Percentiles rank a stretch among this genome's conserved stretches.
phyloP scores from a whole-genome alignment of 1,284 basidiomycete genomes.

The Irpex sp. region DNA sequence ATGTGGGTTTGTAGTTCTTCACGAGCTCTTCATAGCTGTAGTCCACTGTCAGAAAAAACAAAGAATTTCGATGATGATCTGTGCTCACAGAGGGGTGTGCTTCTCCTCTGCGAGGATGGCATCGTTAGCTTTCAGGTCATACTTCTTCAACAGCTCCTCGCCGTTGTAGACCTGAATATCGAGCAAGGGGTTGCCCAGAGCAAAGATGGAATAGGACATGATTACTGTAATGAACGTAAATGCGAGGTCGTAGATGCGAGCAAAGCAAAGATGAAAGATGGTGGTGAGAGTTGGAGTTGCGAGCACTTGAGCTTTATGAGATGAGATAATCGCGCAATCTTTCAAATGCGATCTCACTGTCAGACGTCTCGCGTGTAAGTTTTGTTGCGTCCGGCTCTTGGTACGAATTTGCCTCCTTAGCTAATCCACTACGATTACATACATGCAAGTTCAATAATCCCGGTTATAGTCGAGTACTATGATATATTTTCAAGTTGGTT shows the following conservation, averaged over 20 bases:
- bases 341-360: not conserved
- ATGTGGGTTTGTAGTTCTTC: conserved; percentile 76
- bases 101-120: conserved; percentile 93
- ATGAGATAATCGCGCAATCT: conserved; percentile 3
- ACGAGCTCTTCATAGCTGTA: conserved; percentile 87
- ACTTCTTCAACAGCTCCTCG: conserved; percentile 86
- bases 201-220: conserved; percentile 58
- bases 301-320: not conserved
- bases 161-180: conserved; percentile 87
- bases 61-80: not conserved
- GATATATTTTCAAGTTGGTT: conserved; percentile 27
- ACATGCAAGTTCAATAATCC: not conserved
- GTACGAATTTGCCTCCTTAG: not conserved
- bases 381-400: not conserved
- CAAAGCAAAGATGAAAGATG: conserved; percentile 1
- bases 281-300: not conserved
- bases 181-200: conserved; percentile 87
- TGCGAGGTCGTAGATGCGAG: not conserved
- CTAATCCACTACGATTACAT: too few relatives aligned
- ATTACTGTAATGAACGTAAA: conserved; percentile 2
- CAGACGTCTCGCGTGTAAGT: not conserved
- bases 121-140: conserved; percentile 92
- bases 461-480: not conserved
- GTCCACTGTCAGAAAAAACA: not conserved
- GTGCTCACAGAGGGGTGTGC: conserved; percentile 76